phyloP scores from a whole-genome alignment of 176 grass and related monocot genomes.

The Eleusine coracana region DNA sequence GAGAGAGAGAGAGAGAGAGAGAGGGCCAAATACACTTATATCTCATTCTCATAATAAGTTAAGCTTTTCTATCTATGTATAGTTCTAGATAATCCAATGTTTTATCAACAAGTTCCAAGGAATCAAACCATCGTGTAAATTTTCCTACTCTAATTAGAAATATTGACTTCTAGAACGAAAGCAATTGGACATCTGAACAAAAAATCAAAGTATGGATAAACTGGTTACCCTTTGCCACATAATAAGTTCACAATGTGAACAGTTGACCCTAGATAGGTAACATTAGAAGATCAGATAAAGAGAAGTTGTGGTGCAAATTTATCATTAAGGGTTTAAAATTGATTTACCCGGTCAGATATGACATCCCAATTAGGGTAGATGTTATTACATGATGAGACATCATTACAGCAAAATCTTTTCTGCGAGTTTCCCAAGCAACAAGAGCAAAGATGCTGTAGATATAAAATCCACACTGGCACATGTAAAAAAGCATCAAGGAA shows the following conservation, averaged over 20 bases:
- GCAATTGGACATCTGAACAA: background rate
- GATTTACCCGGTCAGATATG: constrained; percentile 83
- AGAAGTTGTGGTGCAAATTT: constrained; percentile 23
- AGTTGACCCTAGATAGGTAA: constrained; percentile 6
- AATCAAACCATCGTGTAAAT: constrained; percentile 30
- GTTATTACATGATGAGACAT: constrained; percentile 99
- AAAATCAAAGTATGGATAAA: background rate
- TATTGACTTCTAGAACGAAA: background rate
- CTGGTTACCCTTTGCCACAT: background rate
- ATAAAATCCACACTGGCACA: constrained; percentile 99
- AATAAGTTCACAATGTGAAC: constrained; percentile 25
- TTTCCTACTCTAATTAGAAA: constrained; percentile 29
- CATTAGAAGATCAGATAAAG: constrained; percentile 27
- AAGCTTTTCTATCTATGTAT: background rate
- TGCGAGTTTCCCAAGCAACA: constrained; percentile 96
- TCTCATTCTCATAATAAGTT: background rate
- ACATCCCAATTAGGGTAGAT: constrained; percentile 83
- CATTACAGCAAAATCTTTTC: constrained; percentile 98
- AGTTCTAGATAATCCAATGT: constrained; percentile 1
- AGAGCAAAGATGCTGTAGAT: constrained; percentile 95
- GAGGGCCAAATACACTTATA: background rate
- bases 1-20: background rate
- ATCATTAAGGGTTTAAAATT: constrained; percentile 23
- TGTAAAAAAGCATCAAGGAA: constrained; percentile 90
- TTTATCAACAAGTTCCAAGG: constrained; percentile 11